Percentiles rank a stretch among this genome's conserved stretches.
These are phyloP conservation scores for Cryptococcus sp. DNA, from an alignment of 1,284 basidiomycete genomes.

Conservation along the genomic window DNA sequence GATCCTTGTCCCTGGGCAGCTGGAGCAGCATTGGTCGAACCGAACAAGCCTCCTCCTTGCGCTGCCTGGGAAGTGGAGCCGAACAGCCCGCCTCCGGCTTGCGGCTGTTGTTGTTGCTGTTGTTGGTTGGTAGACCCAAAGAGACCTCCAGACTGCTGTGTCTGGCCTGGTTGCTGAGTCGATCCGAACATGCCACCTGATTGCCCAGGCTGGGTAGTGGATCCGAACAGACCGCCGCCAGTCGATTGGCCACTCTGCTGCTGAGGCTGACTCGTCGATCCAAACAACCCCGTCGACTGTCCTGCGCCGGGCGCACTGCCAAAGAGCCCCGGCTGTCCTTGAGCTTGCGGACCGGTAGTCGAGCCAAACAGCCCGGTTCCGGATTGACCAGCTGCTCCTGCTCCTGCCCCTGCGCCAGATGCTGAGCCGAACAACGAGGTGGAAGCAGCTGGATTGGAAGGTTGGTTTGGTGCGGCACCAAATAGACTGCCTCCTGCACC, in stretches of 20 bases:
- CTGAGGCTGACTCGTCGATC: constrained; percentile 40
- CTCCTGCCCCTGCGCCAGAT: constrained; percentile 7
- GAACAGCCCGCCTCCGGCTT: constrained; percentile 11
- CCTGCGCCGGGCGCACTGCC: background rate
- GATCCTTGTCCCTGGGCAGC: background rate
- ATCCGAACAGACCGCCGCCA: constrained; percentile 5
- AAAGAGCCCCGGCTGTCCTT: background rate
- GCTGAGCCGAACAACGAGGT: constrained; percentile 27
- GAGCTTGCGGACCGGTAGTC: constrained; percentile 11
- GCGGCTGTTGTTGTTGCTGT: constrained; percentile 12
- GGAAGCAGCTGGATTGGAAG: constrained; percentile 17
- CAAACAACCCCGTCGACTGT: constrained; percentile 18
- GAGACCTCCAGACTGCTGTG: constrained; percentile 33
- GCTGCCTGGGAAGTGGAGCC: constrained; percentile 3
- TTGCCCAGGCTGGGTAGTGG: background rate
- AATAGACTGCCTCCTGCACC: constrained; percentile 10
- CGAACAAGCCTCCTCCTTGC: constrained; percentile 4
- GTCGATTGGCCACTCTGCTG: background rate
- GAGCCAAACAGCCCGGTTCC: constrained; percentile 38
- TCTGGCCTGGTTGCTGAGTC: background rate
- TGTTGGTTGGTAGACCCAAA: constrained; percentile 45
- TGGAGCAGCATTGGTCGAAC: constrained; percentile 1
- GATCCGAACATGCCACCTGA: background rate
- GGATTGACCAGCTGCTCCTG: constrained; percentile 17
- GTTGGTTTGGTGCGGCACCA: constrained; percentile 17